Conservation (phyloP, 805 yeast species). For the Teunomyces stri region DNA sequence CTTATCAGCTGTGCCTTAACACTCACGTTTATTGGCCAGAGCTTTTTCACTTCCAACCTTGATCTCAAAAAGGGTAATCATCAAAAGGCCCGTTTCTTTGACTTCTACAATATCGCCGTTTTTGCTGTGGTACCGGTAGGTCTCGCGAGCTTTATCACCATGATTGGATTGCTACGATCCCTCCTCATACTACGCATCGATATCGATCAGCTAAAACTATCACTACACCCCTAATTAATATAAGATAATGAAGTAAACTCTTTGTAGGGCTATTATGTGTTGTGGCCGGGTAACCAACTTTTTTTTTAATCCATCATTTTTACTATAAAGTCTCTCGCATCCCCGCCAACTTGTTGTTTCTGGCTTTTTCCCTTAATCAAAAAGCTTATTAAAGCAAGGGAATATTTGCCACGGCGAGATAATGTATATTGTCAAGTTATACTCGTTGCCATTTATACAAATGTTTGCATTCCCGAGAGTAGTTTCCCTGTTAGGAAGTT, state of each 20-base stretch:
- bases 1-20: constrained; percentile 84
- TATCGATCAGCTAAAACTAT: constrained; percentile 23
- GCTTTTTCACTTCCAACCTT: constrained; percentile 78
- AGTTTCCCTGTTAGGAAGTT: constrained; percentile 61
- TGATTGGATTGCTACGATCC: constrained; percentile 78
- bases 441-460: constrained; percentile 59
- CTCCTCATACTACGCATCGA: constrained; percentile 74
- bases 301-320: neutral
- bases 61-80: constrained; percentile 46
- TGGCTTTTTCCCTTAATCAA: constrained; percentile 47
- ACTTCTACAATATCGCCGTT: constrained; percentile 83
- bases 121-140: constrained; percentile 99
- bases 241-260: neutral
- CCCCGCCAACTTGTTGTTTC: constrained; percentile 5
- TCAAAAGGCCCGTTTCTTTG: constrained; percentile 63
- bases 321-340: constrained; percentile 7
- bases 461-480: constrained; percentile 50
- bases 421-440: constrained; percentile 58
- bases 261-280: neutral
- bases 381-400: constrained; percentile 51
- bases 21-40: constrained; percentile 76
- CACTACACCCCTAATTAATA: neutral
- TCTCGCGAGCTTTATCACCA: constrained; percentile 86
- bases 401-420: constrained; percentile 68
- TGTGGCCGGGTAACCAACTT: constrained; percentile 4